Conservation (phyloP, 768 basidiomycete species). For the Punctularia strigosozonata region DNA sequence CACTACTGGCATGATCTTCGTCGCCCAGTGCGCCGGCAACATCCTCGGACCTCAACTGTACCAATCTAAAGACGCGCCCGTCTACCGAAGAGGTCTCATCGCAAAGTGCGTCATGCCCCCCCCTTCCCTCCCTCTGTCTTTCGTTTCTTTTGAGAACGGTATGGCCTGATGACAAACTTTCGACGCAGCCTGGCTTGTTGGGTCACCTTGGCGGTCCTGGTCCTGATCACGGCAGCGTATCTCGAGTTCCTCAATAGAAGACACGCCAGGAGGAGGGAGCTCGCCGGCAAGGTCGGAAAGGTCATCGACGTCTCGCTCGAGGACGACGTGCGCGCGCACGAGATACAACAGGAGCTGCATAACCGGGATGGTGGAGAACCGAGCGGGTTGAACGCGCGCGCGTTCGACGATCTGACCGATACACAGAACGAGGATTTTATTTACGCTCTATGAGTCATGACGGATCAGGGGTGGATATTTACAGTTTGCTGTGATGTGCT, state of each 20-base stretch:
- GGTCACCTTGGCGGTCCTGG: constrained; percentile 22
- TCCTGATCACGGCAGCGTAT: constrained; percentile 25
- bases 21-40: constrained; percentile 35
- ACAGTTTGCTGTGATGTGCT: no score
- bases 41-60: constrained; percentile 28
- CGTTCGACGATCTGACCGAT: constrained; percentile 29
- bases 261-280: constrained; percentile 22
- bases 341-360: constrained; percentile 6
- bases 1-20: constrained; percentile 31
- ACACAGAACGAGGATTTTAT: constrained; percentile 19
- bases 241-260: constrained; percentile 25
- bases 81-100: constrained; percentile 27
- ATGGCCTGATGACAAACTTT: neutral
- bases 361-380: neutral
- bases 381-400: constrained; percentile 17
- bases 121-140: neutral
- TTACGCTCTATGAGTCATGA: constrained; percentile 13
- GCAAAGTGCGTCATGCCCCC: constrained; percentile 17
- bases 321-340: constrained; percentile 8
- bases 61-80: constrained; percentile 23
- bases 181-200: constrained; percentile 25
- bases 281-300: constrained; percentile 21
- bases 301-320: constrained; percentile 29
- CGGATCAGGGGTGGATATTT: no score
- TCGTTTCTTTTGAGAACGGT: neutral